Evolutionary conservation across 2,329 filamentous ascomycete species (phyloP).

Genomic region (Cadophora sp.): DNA sequence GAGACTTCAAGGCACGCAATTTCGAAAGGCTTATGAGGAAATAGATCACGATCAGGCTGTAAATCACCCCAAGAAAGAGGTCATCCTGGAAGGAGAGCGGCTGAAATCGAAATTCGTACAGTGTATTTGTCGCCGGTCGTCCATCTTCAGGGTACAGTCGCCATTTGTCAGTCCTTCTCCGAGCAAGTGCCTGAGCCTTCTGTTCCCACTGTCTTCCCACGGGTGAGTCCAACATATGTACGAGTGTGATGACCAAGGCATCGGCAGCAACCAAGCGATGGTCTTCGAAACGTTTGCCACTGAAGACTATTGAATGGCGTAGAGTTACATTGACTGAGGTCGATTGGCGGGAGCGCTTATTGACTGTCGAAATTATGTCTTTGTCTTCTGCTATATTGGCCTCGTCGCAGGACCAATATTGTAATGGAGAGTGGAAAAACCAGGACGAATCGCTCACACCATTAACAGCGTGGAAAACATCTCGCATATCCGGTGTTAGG

Average conservation of each 20-base stretch:
- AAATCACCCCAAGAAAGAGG: conserved; percentile 67
- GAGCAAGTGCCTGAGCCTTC: conserved; percentile 60
- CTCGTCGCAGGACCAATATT: conserved; percentile 78
- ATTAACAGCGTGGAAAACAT: conserved; percentile 64
- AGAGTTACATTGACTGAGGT: conserved; percentile 77
- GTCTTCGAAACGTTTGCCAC: conserved; percentile 78
- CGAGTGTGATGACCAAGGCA: conserved; percentile 78
- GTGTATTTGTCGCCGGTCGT: conserved; percentile 58
- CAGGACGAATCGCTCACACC: conserved; percentile 68
- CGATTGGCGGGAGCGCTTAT: conserved; percentile 64
- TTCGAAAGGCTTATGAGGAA: conserved; percentile 72
- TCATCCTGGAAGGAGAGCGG: conserved; percentile 74
- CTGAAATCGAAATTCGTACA: conserved; percentile 81
- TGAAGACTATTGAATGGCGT: conserved; percentile 80
- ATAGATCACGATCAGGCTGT: conserved; percentile 68
- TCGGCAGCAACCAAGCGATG: conserved; percentile 73
- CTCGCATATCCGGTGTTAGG: conserved; percentile 49
- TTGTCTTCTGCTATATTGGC: conserved; percentile 63
- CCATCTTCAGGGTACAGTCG: conserved; percentile 68
- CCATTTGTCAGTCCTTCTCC: conserved; percentile 59
- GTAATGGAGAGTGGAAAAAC: conserved; percentile 83
- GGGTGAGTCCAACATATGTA: conserved; percentile 70
- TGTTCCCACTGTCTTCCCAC: conserved; percentile 71
- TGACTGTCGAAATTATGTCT: conserved; percentile 73
- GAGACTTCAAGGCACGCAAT: conserved; percentile 77